A percentile compares a stretch with the other conserved stretches of the same genome.
These are phyloP conservation scores for Venustampulla echinocandica DNA, from an alignment of 495 filamentous ascomycete species.

Conservation along the genomic window DNA sequence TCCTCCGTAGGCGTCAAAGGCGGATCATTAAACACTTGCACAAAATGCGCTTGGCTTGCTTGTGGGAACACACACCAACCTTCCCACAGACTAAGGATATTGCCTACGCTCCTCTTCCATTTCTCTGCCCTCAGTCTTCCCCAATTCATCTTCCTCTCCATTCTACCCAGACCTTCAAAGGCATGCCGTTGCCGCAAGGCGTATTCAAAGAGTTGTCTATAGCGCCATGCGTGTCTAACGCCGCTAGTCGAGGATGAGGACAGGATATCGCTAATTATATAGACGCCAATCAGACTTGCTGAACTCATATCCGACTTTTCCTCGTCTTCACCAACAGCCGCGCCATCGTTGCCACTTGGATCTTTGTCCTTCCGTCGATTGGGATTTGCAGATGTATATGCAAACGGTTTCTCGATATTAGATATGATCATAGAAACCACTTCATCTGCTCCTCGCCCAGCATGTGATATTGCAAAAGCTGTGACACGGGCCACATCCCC, in stretches of 20 bases:
- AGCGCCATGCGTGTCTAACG: conserved; percentile 84
- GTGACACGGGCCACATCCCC: conserved; percentile 83
- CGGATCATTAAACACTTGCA: conserved; percentile 63
- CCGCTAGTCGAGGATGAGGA: conserved; percentile 75
- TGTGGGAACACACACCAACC: conserved; percentile 81
- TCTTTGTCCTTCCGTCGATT: conserved; percentile 32
- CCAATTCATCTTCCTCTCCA: conserved; percentile 72
- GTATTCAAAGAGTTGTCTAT: conserved; percentile 75
- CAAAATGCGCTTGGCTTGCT: conserved; percentile 64
- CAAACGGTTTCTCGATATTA: conserved; percentile 69
- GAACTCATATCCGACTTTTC: conserved; percentile 56
- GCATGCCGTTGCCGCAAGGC: conserved; percentile 59
- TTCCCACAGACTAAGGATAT: conserved; percentile 76
- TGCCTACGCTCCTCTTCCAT: conserved; percentile 74
- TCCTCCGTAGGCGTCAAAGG: conserved; percentile 48
- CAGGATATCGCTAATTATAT: conserved; percentile 81
- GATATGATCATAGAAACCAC: conserved; percentile 78
- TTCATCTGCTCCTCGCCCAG: conserved; percentile 69
- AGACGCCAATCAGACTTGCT: conserved; percentile 73
- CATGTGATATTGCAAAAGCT: conserved; percentile 83
- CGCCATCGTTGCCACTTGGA: conserved; percentile 29
- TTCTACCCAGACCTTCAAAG: conserved; percentile 72
- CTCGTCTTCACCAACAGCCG: conserved; percentile 28
- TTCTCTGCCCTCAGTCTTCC: conserved; percentile 79
- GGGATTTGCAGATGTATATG: conserved; percentile 49